Evolutionary conservation across 257 asterid species (phyloP), one percentile per base, ranked within the genome.

Genomic region (Solanum etuberosum): DNA sequence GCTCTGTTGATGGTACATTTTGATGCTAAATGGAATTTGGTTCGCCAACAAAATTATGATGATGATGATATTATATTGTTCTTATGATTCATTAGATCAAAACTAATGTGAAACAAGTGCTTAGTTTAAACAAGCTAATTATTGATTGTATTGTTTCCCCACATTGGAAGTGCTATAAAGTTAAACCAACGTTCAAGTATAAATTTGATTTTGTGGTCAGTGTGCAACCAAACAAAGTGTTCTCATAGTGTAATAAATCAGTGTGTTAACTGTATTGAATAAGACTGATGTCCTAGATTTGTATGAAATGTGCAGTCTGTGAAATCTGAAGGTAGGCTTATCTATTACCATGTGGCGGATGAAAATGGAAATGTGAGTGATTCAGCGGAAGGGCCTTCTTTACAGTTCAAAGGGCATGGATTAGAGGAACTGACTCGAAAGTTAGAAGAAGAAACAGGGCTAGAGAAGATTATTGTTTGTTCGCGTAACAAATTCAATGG

Each of bases 401-500:
- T 94, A 82, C 90, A 88, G 21, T 95, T 97, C 70, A 94, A 92
- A 90, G 98, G 98, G 77, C 92, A 93, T 3, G 93, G 96, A 63
- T 86, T 97, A 92, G 94, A 91, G 86, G 98, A 94, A 80, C 83
- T 97, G 93, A 90, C 92, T 16, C 86, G 86, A 57, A 94, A 87
- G 90, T 86, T 95, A 92, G 96, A 93, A 88, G 98, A 94, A 86
- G 91, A 90, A 91, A 94, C 98, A 13, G 98, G 94, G 31, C 85
- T 94, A 6, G 95, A 91, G 86, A 91, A 92, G 42, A 88, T 95
- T 3, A 91, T 93, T 12, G 95, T 94, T 31, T 97, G 98, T 83
- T 94, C 94, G 1, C 88, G 91, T 27, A 95, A 95, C 89, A 83
- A 87, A n/a, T 89, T 95, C 6, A 94, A 88, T 70, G 96, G 95